Conservation (phyloP, 2,329 filamentous ascomycete species). For the Claviceps monticola region DNA sequence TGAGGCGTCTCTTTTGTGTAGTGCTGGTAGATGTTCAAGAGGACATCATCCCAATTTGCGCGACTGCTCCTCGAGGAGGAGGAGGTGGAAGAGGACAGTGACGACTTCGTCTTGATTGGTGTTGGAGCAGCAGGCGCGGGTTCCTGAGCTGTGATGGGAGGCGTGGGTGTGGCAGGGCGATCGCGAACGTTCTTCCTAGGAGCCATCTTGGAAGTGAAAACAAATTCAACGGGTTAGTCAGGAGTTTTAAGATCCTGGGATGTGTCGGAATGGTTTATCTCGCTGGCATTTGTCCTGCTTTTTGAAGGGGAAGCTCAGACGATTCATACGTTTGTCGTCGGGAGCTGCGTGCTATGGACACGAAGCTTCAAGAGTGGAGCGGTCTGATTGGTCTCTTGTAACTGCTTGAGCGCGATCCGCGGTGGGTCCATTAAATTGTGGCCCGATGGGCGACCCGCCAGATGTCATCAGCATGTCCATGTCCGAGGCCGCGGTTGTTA, state of each 20-base stretch:
- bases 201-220: constrained; percentile 25
- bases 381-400: constrained; percentile 18
- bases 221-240: background rate
- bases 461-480: background rate
- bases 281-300: background rate
- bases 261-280: background rate
- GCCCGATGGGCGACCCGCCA: background rate
- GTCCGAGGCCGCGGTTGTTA: background rate
- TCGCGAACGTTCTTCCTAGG: constrained; percentile 33
- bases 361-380: constrained; percentile 20
- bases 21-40: constrained; percentile 57
- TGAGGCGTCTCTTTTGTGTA: constrained; percentile 76
- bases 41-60: constrained; percentile 42
- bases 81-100: background rate
- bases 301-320: background rate
- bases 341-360: constrained; percentile 13
- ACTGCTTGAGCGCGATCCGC: background rate
- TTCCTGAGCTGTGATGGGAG: constrained; percentile 2
- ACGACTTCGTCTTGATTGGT: background rate
- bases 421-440: background rate
- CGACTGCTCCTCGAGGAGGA: constrained; percentile 13
- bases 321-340: too few species aligned
- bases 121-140: background rate
- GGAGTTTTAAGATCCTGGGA: background rate
- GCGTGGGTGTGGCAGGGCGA: constrained; percentile 8